Base-by-base conservation (phyloP, 169 alveolate species). In the Eimeria praecox region DNA sequence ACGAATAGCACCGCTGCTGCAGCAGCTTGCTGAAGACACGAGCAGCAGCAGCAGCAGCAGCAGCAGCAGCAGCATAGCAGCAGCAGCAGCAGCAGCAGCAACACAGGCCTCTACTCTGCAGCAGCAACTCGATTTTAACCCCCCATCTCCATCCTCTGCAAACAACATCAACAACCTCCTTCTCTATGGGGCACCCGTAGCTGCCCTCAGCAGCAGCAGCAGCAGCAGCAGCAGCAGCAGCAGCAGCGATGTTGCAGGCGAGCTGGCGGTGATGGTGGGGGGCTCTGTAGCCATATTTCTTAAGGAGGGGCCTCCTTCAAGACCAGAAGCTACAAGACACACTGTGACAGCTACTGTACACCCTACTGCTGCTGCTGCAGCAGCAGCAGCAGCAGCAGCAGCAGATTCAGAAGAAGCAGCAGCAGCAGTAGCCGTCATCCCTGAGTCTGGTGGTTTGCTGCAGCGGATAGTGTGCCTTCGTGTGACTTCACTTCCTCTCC, bases 21-120 rank as follows among this genome's bases (percentile, higher is more conserved):
- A 87, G 94, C 94, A 83, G 24, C 83, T 95, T 62, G 33, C 49
- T 3, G 42, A 64, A 20, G 94, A 87, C 59, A 62, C 83, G 62
- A 87, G 44, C 94, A 87, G 94, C 94, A 89, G 38, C 78, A 87
- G 44, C 94, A 87, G 94, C 94, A 89, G 38, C 87, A 62, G 69
- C 46, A 42, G 62, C 56, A 54, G 62, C 92, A 85, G 92, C 75
- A 40, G 56, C 24, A 96, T 77, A 90, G 94, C 88, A 49, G 66
- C 83, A 44, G 44, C 71, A 66, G 87, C 71, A 8, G 83, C 75
- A 62, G 88, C 46, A 20, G 42, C 78, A 49, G 75, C 73, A 40
- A n/a, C 59, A 30, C 64, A 38, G 59, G 38, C 73, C 38, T 62
- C 73, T 38, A 20, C 78, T 22, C 44, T 46, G 94, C 80, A 35